phyloP scores from a whole-genome alignment of 108 stramenopile species.

The Nitzschia putrida region DNA sequence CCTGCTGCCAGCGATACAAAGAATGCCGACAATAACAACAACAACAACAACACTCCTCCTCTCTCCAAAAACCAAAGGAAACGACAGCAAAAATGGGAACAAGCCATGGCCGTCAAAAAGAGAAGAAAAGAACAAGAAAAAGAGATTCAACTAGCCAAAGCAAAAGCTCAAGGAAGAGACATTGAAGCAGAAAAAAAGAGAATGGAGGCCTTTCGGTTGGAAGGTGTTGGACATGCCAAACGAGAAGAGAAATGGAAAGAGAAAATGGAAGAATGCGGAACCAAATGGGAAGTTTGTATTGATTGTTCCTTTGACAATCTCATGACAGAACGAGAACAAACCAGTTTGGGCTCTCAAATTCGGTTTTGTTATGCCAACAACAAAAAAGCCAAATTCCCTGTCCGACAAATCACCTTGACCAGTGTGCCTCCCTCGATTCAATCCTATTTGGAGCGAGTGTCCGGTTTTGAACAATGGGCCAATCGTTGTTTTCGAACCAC shows the following conservation, averaged over 20 bases:
- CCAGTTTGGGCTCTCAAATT: slow-evolving; percentile 66
- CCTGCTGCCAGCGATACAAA: no score
- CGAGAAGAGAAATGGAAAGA: slow-evolving; percentile 58
- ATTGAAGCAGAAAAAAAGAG: slow-evolving; percentile 56
- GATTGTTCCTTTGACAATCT: slow-evolving; percentile 74
- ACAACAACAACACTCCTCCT: slow-evolving; percentile 27
- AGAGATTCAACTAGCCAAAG: slow-evolving; percentile 57
- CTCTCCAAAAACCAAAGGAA: not conserved
- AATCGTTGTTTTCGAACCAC: slow-evolving; percentile 55
- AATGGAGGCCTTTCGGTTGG: slow-evolving; percentile 37
- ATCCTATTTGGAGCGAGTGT: slow-evolving; percentile 69
- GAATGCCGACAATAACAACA: slow-evolving; percentile 48
- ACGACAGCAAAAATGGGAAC: not conserved
- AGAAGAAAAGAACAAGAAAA: slow-evolving; percentile 66
- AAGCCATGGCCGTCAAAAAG: slow-evolving; percentile 57
- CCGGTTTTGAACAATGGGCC: slow-evolving; percentile 75
- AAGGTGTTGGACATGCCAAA: slow-evolving; percentile 56
- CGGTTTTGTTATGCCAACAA: slow-evolving; percentile 75
- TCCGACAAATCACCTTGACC: slow-evolving; percentile 48
- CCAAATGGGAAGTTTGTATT: slow-evolving; percentile 53
- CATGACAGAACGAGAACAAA: slow-evolving; percentile 72
- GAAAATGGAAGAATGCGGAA: slow-evolving; percentile 23
- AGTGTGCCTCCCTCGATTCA: slow-evolving; percentile 28
- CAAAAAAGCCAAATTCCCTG: slow-evolving; percentile 54
- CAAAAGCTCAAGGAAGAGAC: slow-evolving; percentile 66